Evolutionary conservation across 2,329 filamentous ascomycete genomes (phyloP), one percentile per base, ranked within the genome.

Genomic region (Stenocarpella maydis): DNA sequence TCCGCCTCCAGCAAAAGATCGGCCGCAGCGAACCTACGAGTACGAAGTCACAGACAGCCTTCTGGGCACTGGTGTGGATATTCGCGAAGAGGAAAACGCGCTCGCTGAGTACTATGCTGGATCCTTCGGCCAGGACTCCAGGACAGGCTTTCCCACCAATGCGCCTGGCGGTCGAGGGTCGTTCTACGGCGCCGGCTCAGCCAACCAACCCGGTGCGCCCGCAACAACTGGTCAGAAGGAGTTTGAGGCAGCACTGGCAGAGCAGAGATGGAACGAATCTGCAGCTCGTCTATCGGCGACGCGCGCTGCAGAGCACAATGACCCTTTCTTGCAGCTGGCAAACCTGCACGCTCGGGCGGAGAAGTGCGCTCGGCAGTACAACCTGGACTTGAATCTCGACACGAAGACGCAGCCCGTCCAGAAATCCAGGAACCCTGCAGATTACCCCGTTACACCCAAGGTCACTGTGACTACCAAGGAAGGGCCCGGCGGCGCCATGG

Each of bases 11-110:
- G 88, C 84, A 69, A 84, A 84, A 21, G 91, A 92, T 69, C 84
- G 85, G 73, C 87, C 89, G 52, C 85, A 87, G 15, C 93, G 90
- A 73, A 85, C 86, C 67, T 84, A 85, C 68, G 83, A 88, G 69
- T 89, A 95, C 74, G 93, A 97, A 75, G 87, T 95, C 54, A 93
- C 91, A 73, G 95, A 98, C 81, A 92, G 94, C 63, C 81, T 97
- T 67, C 91, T 91, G 21, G 93, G 92, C 21, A 95, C 94, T 19
- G 94, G 94, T 61, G 94, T 98, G 72, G 93, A 97, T 82, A 81
- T 97, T 55, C 90, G 91, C 69, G 94, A 94, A 73, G 95, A 97
- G 79, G 93, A 97, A 76, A 92, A 94, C 74, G 92, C 90, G 73
- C 85, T 96, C 78, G 90, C 93, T 53, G 90, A 89, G 70, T 84